phyloP scores from a whole-genome alignment of 768 basidiomycete species.

The Rhodosporidiobolus odoratus region DNA sequence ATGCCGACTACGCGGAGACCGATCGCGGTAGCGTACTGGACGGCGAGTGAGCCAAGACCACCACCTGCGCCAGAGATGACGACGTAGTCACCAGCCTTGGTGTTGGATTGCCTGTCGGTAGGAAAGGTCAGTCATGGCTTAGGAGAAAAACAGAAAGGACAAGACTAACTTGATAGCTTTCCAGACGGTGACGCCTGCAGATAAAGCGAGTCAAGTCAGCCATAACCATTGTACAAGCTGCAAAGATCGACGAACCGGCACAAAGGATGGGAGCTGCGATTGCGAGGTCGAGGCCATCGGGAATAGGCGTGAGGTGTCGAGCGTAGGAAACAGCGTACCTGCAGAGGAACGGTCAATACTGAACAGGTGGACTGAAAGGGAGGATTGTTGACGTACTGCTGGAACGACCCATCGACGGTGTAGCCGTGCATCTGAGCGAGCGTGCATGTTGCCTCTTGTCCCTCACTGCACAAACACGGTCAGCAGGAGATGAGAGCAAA shows the following conservation, averaged over 20 bases:
- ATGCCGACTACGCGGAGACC: slow-evolving; percentile 76
- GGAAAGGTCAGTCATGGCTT: slow-evolving; percentile 26
- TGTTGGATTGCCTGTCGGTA: slow-evolving; percentile 50
- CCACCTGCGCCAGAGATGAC: slow-evolving; percentile 52
- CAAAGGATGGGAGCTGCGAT: slow-evolving; percentile 61
- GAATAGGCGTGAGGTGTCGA: slow-evolving; percentile 71
- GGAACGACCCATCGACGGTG: slow-evolving; percentile 57
- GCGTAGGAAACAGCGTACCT: slow-evolving; percentile 55
- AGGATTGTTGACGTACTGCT: slow-evolving; percentile 23
- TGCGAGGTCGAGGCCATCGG: slow-evolving; percentile 55
- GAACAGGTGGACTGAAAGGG: background rate
- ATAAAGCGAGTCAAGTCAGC: background rate
- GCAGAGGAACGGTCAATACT: background rate
- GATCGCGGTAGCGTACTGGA: slow-evolving; percentile 74
- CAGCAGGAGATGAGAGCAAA: background rate
- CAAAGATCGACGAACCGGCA: slow-evolving; percentile 25
- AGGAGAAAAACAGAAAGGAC: background rate
- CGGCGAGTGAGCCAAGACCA: slow-evolving; percentile 52
- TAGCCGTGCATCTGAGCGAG: slow-evolving; percentile 55
- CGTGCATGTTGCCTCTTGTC: slow-evolving; percentile 30
- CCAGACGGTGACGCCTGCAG: slow-evolving; percentile 67
- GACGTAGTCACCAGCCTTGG: slow-evolving; percentile 66
- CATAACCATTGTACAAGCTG: background rate
- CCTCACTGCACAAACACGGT: slow-evolving; percentile 8
- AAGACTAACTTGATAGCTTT: slow-evolving; percentile 68